phyloP scores from a whole-genome alignment of 2,329 filamentous ascomycete genomes.

The Knufia fluminis region DNA sequence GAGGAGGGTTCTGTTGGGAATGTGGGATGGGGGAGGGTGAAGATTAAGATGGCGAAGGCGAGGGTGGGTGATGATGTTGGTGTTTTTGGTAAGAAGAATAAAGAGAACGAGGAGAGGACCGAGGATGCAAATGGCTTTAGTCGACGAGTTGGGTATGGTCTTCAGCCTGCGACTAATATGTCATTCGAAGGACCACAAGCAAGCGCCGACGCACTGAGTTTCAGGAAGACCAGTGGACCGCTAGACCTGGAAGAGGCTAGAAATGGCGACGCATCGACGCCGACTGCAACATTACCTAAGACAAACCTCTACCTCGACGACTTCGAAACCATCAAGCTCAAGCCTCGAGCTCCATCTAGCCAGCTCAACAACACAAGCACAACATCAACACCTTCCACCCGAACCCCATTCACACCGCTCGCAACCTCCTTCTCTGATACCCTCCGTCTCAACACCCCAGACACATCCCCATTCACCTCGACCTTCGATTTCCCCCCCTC shows the following conservation, averaged over 20 bases:
- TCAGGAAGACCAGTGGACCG: constrained; percentile 1
- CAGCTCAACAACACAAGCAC: background rate
- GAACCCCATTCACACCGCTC: background rate
- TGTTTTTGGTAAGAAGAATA: background rate
- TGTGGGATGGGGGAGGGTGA: background rate
- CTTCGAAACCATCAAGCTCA: background rate
- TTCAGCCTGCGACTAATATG: background rate
- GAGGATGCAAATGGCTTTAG: background rate
- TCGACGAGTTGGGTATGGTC: background rate
- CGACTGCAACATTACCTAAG: background rate
- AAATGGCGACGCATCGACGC: too few relatives aligned
- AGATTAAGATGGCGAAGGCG: background rate
- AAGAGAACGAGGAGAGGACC: background rate
- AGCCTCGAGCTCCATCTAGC: background rate
- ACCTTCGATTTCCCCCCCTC: background rate
- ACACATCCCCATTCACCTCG: too few relatives aligned
- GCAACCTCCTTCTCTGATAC: background rate
- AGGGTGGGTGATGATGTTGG: background rate
- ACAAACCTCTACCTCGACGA: background rate
- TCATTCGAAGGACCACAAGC: background rate
- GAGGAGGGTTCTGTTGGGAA: background rate
- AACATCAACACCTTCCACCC: too few relatives aligned
- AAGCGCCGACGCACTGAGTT: background rate
- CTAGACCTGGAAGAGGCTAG: background rate
- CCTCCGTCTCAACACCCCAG: background rate